Conservation (phyloP, 2,329 filamentous ascomycete species). For the Alternaria gaisen region DNA sequence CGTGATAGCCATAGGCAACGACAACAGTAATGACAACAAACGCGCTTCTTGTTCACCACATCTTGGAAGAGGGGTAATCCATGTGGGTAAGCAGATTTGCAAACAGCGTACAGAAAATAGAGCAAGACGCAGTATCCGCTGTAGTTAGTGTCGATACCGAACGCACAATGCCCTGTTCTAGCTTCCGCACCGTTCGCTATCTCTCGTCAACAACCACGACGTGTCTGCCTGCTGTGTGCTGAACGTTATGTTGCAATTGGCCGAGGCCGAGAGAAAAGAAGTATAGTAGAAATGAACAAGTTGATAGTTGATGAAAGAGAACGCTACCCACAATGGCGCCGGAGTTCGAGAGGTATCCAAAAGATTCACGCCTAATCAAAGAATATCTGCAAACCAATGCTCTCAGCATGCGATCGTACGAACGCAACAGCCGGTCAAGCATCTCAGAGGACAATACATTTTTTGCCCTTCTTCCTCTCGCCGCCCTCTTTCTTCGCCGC, state of each 20-base stretch:
- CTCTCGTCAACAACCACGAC: neutral
- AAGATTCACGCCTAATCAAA: slow-evolving; percentile 48
- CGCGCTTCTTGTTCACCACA: slow-evolving; percentile 21
- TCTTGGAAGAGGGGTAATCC: neutral
- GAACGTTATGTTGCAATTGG: slow-evolving; percentile 9
- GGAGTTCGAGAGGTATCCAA: slow-evolving; percentile 51
- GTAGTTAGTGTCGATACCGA: neutral
- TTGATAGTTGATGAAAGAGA: slow-evolving; percentile 43
- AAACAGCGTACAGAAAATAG: neutral
- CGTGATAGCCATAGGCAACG: slow-evolving; percentile 24
- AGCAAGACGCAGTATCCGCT: slow-evolving; percentile 2
- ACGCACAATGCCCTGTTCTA: neutral
- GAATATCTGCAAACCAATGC: slow-evolving; percentile 41
- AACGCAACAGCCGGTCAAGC: slow-evolving; percentile 5
- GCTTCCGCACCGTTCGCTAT: neutral
- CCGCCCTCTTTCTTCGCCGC: slow-evolving; percentile 71
- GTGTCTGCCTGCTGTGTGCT: neutral
- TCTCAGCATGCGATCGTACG: slow-evolving; percentile 27
- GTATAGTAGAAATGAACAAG: slow-evolving; percentile 26
- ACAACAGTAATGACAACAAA: slow-evolving; percentile 30
- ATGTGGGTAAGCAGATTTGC: neutral
- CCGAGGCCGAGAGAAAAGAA: neutral
- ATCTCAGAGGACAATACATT: slow-evolving; percentile 50
- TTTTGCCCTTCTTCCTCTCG: slow-evolving; percentile 47
- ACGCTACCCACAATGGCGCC: slow-evolving; percentile 54